Conservation (phyloP, 441 rosid species). For the Adansonia grandidieri region DNA sequence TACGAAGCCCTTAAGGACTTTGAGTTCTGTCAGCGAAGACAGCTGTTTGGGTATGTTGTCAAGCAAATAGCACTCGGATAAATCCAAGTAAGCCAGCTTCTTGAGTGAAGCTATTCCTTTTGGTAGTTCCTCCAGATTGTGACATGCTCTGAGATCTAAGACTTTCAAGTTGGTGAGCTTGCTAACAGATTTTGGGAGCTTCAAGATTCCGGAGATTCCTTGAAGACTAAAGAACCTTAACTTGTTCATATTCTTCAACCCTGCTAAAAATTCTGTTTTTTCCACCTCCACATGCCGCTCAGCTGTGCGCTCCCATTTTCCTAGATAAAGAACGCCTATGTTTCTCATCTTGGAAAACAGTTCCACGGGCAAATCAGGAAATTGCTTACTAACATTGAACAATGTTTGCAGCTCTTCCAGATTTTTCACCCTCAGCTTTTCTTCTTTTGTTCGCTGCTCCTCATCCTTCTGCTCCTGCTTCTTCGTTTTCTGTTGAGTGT, state of each 20-base stretch:
- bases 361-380: slow-evolving; percentile 49
- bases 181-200: slow-evolving; percentile 37
- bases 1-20: slow-evolving; percentile 57
- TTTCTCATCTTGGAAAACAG: slow-evolving; percentile 34
- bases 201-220: slow-evolving; percentile 56
- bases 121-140: slow-evolving; percentile 56
- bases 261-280: slow-evolving; percentile 40
- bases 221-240: slow-evolving; percentile 55
- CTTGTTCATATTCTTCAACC: slow-evolving; percentile 42
- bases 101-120: slow-evolving; percentile 45
- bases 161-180: slow-evolving; percentile 45
- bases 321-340: slow-evolving; percentile 49
- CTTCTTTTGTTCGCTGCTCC: neutral
- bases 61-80: slow-evolving; percentile 58
- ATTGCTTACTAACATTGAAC: slow-evolving; percentile 51
- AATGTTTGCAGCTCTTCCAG: slow-evolving; percentile 24
- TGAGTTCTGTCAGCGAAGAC: slow-evolving; percentile 37
- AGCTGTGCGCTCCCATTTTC: slow-evolving; percentile 52
- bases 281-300: slow-evolving; percentile 55
- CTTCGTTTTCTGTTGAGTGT: neutral
- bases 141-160: slow-evolving; percentile 65
- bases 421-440: neutral
- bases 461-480: neutral
- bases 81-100: slow-evolving; percentile 48
- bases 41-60: slow-evolving; percentile 51